A percentile compares a stretch with the other conserved stretches of the same genome.
phyloP scores from a whole-genome alignment of 192 early-diverging fungal species.

The Chytriomyces sp. region DNA sequence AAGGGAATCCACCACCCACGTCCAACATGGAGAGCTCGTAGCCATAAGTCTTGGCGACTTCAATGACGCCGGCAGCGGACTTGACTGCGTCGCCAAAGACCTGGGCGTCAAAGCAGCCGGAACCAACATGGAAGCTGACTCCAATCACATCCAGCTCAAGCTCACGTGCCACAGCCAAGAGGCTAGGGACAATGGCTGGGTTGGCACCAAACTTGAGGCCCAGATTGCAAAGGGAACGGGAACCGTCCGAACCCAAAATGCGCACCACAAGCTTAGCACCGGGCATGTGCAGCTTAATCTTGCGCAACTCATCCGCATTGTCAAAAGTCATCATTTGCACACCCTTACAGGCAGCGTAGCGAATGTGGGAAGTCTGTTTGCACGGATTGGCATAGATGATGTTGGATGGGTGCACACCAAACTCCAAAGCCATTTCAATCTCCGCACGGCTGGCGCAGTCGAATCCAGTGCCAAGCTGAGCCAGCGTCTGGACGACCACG shows the following conservation, averaged over 20 bases:
- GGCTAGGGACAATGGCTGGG: slow-evolving; percentile 60
- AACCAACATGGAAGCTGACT: slow-evolving; percentile 92
- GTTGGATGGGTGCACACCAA: slow-evolving; percentile 69
- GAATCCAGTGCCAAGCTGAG: slow-evolving; percentile 83
- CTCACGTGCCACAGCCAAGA: slow-evolving; percentile 76
- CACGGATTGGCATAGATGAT: slow-evolving; percentile 99
- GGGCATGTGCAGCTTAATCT: slow-evolving; percentile 82
- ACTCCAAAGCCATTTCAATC: slow-evolving; percentile 77
- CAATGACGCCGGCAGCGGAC: slow-evolving; percentile 85
- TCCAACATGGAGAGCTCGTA: slow-evolving; percentile 61
- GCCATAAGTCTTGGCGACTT: slow-evolving; percentile 76
- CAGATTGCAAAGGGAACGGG: slow-evolving; percentile 85
- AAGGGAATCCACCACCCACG: slow-evolving; percentile 95
- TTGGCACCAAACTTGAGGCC: slow-evolving; percentile 97
- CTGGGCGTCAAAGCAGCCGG: slow-evolving; percentile 85
- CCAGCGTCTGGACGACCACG: slow-evolving; percentile 79
- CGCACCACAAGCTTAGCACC: slow-evolving; percentile 88
- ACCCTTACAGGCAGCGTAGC: slow-evolving; percentile 73
- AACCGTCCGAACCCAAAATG: slow-evolving; percentile 89
- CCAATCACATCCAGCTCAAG: slow-evolving; percentile 89
- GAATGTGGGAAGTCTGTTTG: slow-evolving; percentile 94
- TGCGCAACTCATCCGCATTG: slow-evolving; percentile 96
- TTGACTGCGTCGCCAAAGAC: slow-evolving; percentile 90
- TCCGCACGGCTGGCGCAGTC: slow-evolving; percentile 95
- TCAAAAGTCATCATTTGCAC: slow-evolving; percentile 98